phyloP scores from a whole-genome alignment of 1,284 basidiomycete species.

The Melampsora abietis-canadensis region DNA sequence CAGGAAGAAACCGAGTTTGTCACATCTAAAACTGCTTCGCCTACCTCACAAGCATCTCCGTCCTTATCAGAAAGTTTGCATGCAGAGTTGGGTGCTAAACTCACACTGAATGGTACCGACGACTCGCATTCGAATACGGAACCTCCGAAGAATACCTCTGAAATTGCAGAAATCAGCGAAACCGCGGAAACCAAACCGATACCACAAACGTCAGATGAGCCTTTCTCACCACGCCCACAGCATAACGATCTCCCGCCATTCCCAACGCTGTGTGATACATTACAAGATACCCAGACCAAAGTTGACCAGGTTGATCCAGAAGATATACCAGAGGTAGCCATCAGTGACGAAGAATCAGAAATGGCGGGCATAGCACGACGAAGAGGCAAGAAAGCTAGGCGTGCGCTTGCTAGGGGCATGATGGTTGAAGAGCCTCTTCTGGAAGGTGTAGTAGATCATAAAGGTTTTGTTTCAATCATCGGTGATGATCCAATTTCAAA shows the following conservation, averaged over 20 bases:
- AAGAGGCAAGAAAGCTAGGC: slow-evolving; percentile 7
- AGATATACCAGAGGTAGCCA: background rate
- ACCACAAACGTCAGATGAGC: background rate
- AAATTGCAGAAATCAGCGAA: background rate
- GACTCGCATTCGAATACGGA: too few species aligned
- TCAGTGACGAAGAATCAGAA: slow-evolving; percentile 45
- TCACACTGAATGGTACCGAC: background rate
- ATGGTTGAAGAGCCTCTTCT: background rate
- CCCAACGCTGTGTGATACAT: background rate
- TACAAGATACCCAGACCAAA: too few species aligned
- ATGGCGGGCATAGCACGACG: slow-evolving; percentile 21
- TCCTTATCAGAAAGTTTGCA: background rate
- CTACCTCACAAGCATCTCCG: slow-evolving; percentile 4
- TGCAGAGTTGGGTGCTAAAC: background rate
- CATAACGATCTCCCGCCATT: background rate
- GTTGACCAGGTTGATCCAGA: too few species aligned
- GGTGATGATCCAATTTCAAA: slow-evolving; percentile 11
- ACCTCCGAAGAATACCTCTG: background rate
- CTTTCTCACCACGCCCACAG: background rate
- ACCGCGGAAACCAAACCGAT: slow-evolving; percentile 44
- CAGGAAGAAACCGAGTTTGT: slow-evolving; percentile 34
- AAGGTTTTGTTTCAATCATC: slow-evolving; percentile 5
- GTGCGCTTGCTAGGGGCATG: background rate
- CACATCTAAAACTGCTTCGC: slow-evolving; percentile 6
- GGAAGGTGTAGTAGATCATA: background rate